A percentile compares a stretch with the other conserved stretches of the same genome.
Evolutionary conservation across 345 rosid genomes (phyloP).

Genomic region (Eucalyptus tenuipes): DNA sequence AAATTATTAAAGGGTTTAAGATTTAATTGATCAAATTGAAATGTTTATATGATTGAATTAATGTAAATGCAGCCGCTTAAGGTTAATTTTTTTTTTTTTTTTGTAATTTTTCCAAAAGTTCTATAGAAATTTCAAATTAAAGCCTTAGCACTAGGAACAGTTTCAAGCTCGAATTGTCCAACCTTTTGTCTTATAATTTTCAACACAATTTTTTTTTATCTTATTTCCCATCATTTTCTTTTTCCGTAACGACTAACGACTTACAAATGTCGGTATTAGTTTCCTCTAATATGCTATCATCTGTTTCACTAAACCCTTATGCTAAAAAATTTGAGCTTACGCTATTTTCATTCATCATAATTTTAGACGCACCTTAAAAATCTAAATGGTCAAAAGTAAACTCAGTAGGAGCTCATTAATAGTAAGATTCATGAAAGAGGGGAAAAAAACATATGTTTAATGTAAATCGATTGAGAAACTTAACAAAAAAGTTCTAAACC

Average conservation of each 20-base stretch:
- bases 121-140: background rate
- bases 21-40: background rate
- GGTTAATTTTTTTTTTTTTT: too few species aligned
- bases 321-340: background rate
- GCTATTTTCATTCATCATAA: background rate
- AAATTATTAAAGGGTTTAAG: background rate
- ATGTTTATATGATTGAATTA: background rate
- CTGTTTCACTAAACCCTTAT: background rate
- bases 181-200: background rate
- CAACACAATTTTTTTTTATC: background rate
- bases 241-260: background rate
- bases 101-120: background rate
- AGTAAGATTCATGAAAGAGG: background rate
- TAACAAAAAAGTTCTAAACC: too few species aligned
- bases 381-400: background rate
- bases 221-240: background rate
- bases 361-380: background rate
- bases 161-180: background rate
- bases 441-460: too few species aligned
- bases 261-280: background rate
- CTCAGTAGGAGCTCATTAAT: background rate
- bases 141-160: background rate
- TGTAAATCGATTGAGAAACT: background rate
- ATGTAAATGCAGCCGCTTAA: background rate
- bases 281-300: background rate